Evolutionary conservation across 2,329 filamentous ascomycete genomes (phyloP).

Genomic region (Exophiala calicioides): DNA sequence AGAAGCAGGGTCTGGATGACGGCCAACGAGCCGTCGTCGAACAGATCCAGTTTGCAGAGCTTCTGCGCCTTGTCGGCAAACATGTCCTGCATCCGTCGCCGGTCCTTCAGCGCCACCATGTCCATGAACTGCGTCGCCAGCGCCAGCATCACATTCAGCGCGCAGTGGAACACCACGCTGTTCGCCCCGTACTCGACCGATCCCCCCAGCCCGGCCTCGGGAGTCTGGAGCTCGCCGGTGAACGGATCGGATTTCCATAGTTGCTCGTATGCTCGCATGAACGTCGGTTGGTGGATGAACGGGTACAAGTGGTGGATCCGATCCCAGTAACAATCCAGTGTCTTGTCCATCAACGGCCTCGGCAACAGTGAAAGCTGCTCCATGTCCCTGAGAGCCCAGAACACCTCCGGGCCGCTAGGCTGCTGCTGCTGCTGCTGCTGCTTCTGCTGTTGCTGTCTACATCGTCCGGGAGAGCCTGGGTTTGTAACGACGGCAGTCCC

Average conservation of each 20-base stretch:
- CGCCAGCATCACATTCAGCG: conserved; percentile 48
- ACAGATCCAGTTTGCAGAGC: conserved; percentile 8
- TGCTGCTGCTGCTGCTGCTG: too few relatives aligned
- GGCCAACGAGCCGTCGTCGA: conserved; percentile 12
- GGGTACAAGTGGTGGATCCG: conserved; percentile 48
- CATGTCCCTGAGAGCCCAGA: not conserved
- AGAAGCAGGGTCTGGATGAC: conserved; percentile 15
- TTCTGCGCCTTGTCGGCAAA: conserved; percentile 7
- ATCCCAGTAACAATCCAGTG: conserved; percentile 44
- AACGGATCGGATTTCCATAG: conserved; percentile 39
- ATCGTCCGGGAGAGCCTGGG: not conserved
- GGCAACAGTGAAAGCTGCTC: conserved; percentile 29
- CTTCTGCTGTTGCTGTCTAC: too few relatives aligned
- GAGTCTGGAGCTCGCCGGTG: conserved; percentile 24
- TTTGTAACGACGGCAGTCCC: not conserved
- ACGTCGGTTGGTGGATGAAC: conserved; percentile 46
- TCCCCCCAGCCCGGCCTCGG: conserved; percentile 40
- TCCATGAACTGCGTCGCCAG: conserved; percentile 45
- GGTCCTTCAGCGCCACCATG: conserved; percentile 32
- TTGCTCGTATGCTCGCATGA: conserved; percentile 43
- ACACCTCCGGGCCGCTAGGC: not conserved
- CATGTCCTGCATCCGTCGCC: conserved; percentile 2
- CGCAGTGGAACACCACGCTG: conserved; percentile 45
- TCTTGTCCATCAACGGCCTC: conserved; percentile 44
- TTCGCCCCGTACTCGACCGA: conserved; percentile 35